These are phyloP conservation scores for Zarea fungicola DNA, from an alignment of 2,329 filamentous ascomycete genomes.

Conservation along the genomic window DNA sequence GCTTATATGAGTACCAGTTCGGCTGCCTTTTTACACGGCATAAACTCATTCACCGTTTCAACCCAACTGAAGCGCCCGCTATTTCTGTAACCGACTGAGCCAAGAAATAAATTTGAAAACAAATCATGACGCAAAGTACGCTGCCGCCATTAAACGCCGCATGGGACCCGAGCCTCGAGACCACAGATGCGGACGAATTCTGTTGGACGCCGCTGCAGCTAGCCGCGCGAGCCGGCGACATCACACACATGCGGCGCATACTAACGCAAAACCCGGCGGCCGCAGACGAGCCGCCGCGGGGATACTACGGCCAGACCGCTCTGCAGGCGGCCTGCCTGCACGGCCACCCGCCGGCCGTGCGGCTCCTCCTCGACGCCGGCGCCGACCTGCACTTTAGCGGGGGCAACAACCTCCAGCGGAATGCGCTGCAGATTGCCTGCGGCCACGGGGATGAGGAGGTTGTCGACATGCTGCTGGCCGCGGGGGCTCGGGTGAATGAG, in stretches of 20 bases:
- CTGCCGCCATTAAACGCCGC: slow-evolving; percentile 10
- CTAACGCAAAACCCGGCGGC: slow-evolving; percentile 22
- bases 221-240: slow-evolving; percentile 27
- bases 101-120: too few relatives aligned
- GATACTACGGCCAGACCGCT: slow-evolving; percentile 32
- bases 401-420: slow-evolving; percentile 1
- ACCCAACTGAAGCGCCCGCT: too few relatives aligned
- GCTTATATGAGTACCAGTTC: too few relatives aligned
- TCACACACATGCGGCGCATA: slow-evolving; percentile 20
- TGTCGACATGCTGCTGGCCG: slow-evolving; percentile 1
- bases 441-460: slow-evolving; percentile 1
- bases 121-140: background rate
- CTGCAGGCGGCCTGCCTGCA: slow-evolving; percentile 31
- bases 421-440: slow-evolving; percentile 9
- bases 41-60: too few relatives aligned
- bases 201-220: slow-evolving; percentile 32
- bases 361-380: background rate
- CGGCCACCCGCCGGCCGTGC: slow-evolving; percentile 15
- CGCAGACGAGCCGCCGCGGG: slow-evolving; percentile 27
- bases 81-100: too few relatives aligned
- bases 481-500: slow-evolving; percentile 2
- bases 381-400: slow-evolving; percentile 2
- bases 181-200: slow-evolving; percentile 22
- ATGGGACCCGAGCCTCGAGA: slow-evolving; percentile 11
- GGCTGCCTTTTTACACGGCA: too few relatives aligned